A percentile compares a stretch with the other conserved stretches of the same genome.
phyloP scores from a whole-genome alignment of 176 grass and related monocot species.

The Carex myosuroides region DNA sequence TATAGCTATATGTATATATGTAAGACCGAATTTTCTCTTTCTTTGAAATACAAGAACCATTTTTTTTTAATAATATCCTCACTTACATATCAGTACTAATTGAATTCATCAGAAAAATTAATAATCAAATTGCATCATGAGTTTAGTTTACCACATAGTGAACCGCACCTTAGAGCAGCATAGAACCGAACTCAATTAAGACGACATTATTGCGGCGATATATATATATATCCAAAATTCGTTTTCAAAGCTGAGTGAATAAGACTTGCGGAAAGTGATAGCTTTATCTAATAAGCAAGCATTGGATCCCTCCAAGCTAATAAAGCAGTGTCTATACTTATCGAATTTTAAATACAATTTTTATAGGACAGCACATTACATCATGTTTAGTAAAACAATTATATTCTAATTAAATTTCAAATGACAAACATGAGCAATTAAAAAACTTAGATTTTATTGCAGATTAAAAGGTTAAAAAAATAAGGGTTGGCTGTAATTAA shows the following conservation, averaged over 20 bases:
- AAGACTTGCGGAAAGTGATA: neutral
- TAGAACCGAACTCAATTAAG: neutral
- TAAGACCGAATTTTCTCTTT: too few relatives aligned
- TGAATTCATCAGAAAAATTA: neutral
- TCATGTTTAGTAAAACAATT: too few relatives aligned
- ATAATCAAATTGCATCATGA: neutral
- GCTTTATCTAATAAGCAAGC: neutral
- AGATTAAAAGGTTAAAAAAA: too few relatives aligned
- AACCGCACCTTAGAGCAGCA: neutral
- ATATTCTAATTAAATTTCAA: too few relatives aligned
- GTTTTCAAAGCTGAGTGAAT: neutral
- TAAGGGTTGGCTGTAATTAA: too few relatives aligned
- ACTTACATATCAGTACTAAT: too few relatives aligned
- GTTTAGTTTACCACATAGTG: neutral
- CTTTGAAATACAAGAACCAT: neutral
- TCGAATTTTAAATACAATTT: too few relatives aligned
- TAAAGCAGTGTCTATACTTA: neutral
- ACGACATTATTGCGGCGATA: neutral
- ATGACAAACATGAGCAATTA: too few relatives aligned
- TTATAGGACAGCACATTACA: too few relatives aligned
- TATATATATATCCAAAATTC: neutral
- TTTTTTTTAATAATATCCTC: neutral
- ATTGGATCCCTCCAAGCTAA: neutral
- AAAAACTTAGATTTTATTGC: too few relatives aligned
- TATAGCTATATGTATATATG: neutral